phyloP scores from a whole-genome alignment of 192 early-diverging fungal genomes.

The Pecoramyces ruminantium region DNA sequence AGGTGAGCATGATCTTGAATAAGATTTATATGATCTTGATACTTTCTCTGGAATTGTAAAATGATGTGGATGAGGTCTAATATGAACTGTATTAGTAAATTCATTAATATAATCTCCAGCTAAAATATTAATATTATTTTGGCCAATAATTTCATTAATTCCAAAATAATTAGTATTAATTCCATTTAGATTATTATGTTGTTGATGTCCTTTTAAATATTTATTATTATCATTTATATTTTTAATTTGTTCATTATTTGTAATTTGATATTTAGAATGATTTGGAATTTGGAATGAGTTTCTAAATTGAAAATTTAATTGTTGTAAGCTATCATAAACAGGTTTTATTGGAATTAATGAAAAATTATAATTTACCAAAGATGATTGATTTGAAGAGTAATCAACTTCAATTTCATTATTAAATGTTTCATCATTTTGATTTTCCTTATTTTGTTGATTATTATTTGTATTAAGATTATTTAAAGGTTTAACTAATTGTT shows the following conservation, averaged over 20 bases:
- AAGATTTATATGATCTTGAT: neutral
- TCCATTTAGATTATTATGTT: neutral
- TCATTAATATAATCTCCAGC: neutral
- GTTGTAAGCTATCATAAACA: neutral
- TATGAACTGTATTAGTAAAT: neutral
- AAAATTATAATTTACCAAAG: neutral
- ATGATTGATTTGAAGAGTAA: neutral
- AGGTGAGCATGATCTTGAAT: neutral
- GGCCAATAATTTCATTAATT: neutral
- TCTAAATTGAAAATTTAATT: neutral
- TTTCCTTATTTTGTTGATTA: neutral
- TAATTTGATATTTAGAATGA: neutral
- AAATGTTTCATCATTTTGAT: neutral
- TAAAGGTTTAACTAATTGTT: too few relatives aligned
- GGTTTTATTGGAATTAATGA: neutral
- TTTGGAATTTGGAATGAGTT: neutral
- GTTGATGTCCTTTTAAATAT: neutral
- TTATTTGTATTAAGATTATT: too few relatives aligned
- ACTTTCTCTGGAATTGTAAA: neutral
- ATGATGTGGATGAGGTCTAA: neutral
- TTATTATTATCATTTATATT: neutral
- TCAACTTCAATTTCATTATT: neutral
- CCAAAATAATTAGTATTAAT: too few relatives aligned
- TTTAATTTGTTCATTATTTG: neutral
- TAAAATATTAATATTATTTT: neutral